Conservation (phyloP, 768 basidiomycete genomes). For the Boletus sp. region DNA sequence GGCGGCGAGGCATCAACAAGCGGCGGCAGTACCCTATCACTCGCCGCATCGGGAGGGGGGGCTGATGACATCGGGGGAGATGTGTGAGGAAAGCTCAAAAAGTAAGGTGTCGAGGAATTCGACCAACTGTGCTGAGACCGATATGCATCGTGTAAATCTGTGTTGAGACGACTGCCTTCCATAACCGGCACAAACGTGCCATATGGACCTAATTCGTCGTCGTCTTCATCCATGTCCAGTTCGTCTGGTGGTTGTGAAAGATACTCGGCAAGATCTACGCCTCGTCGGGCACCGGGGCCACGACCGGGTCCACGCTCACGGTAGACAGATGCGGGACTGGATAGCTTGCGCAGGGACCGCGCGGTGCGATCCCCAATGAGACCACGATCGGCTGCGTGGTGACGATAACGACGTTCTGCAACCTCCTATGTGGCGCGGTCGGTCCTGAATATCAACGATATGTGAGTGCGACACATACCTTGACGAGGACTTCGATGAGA, state of each 20-base stretch:
- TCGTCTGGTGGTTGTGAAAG: conserved; percentile 51
- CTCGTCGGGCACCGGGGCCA: conserved; percentile 28
- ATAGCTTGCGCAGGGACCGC: conserved; percentile 55
- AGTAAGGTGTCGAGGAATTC: conserved; percentile 25
- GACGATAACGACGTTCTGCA: conserved; percentile 64
- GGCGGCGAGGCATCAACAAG: conserved; percentile 28
- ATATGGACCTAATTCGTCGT: conserved; percentile 56
- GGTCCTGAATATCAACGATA: background rate
- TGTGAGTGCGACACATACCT: conserved; percentile 43
- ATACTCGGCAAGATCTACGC: conserved; percentile 48
- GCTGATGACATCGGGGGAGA: conserved; percentile 27
- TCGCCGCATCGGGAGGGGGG: conserved; percentile 23
- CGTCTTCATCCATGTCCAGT: conserved; percentile 62
- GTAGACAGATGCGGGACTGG: conserved; percentile 52
- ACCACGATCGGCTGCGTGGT: conserved; percentile 47
- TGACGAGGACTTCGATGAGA: conserved; percentile 72
- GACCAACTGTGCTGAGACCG: conserved; percentile 35
- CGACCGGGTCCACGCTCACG: conserved; percentile 42
- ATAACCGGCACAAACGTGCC: conserved; percentile 32
- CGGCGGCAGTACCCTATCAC: conserved; percentile 28
- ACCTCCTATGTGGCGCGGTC: conserved; percentile 52
- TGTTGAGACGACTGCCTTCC: conserved; percentile 55
- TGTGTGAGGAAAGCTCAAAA: conserved; percentile 20
- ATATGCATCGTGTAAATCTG: conserved; percentile 67
- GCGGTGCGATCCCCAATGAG: conserved; percentile 68